Conservation (phyloP, 1,284 basidiomycete species). For the Uromyces viciae-fabae region DNA sequence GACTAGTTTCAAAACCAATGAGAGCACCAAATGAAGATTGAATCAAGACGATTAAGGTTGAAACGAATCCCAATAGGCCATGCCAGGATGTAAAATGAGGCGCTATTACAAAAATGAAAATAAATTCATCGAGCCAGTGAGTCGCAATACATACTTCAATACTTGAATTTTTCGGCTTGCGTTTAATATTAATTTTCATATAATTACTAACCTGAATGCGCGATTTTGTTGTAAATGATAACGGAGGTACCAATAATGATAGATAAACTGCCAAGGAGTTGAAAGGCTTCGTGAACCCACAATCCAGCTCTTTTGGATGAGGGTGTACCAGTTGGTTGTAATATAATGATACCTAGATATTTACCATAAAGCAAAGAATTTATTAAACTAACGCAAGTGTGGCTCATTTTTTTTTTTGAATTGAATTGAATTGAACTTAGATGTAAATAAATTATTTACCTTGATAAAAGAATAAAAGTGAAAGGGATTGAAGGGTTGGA, state of each 20-base stretch:
- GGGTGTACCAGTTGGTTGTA: constrained; percentile 36
- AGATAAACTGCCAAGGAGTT: constrained; percentile 28
- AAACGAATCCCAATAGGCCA: constrained; percentile 33
- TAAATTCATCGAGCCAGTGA: background rate
- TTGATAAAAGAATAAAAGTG: constrained; percentile 39
- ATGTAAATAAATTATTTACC: background rate
- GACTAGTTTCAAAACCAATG: constrained; percentile 33
- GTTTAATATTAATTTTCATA: too few species aligned
- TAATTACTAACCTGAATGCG: constrained; percentile 35
- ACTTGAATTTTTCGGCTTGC: background rate
- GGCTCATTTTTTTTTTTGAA: background rate
- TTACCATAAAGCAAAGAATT: background rate
- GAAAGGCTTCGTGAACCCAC: constrained; percentile 34
- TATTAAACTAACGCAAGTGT: background rate
- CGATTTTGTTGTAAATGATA: constrained; percentile 35
- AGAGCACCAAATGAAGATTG: constrained; percentile 36
- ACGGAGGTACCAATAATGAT: constrained; percentile 16
- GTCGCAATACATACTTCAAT: background rate
- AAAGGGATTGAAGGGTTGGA: constrained; percentile 40
- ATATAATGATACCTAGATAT: constrained; percentile 28
- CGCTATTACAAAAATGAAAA: background rate
- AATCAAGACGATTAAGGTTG: constrained; percentile 9
- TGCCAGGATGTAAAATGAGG: constrained; percentile 45
- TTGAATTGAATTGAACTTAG: background rate
- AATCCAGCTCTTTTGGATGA: constrained; percentile 28